Percentiles rank a stretch among this genome's conserved stretches.
These are phyloP conservation scores for Ophiostoma ulmi DNA, from an alignment of 2,329 filamentous ascomycete genomes.

Conservation along the genomic window DNA sequence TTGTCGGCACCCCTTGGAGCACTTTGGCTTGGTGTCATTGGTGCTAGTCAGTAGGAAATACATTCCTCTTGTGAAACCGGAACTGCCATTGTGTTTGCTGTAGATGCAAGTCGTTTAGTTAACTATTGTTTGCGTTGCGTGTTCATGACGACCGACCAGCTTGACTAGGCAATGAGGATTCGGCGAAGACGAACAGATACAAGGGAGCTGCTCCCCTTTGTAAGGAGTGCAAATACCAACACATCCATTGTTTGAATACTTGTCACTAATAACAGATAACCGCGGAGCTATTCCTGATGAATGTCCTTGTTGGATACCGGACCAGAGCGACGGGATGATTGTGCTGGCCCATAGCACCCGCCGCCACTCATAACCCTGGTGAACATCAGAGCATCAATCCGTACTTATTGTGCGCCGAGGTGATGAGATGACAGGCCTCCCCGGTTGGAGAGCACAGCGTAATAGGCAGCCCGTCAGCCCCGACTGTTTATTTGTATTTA, in stretches of 20 bases:
- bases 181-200: no score
- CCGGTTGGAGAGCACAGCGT: background rate
- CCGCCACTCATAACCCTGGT: background rate
- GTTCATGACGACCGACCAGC: background rate
- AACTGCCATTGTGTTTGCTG: background rate
- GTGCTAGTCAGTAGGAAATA: background rate
- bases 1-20: background rate
- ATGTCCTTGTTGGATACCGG: background rate
- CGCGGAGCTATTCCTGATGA: background rate
- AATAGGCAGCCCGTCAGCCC: background rate
- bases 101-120: background rate
- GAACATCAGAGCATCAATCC: conserved; percentile 2
- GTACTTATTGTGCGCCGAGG: conserved; percentile 8
- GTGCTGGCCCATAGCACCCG: background rate
- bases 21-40: background rate
- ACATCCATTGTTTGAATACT: background rate
- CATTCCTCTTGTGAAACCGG: conserved; percentile 1
- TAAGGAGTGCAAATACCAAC: no score
- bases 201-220: no score
- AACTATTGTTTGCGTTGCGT: background rate
- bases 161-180: background rate
- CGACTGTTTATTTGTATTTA: background rate
- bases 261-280: no score
- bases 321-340: background rate
- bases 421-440: conserved; percentile 4